Evolutionary conservation across 2,329 filamentous ascomycete species (phyloP).

Genomic region (Sclerotinia subarctica): DNA sequence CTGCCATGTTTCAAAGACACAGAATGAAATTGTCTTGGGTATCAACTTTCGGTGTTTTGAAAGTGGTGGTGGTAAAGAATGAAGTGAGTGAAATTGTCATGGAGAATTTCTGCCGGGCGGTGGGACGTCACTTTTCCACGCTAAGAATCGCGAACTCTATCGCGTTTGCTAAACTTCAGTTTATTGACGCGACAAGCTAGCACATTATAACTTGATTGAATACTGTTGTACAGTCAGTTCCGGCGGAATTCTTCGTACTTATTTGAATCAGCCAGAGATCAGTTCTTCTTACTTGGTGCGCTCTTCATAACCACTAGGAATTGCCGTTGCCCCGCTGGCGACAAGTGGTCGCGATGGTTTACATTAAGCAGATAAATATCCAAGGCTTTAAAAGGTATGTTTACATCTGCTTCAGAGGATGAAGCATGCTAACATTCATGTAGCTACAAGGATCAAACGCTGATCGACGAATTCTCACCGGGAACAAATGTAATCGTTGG

Average conservation of each 20-base stretch:
- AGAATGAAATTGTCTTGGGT: neutral
- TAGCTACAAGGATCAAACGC: constrained; percentile 99
- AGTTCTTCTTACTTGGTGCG: neutral
- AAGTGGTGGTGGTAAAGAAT: constrained; percentile 3
- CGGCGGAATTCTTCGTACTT: neutral
- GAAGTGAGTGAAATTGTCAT: constrained; percentile 16
- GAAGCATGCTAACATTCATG: constrained; percentile 24
- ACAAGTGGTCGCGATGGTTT: constrained; percentile 57
- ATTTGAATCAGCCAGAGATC: neutral
- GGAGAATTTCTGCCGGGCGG: constrained; percentile 20
- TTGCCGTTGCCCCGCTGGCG: constrained; percentile 24
- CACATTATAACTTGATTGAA: neutral
- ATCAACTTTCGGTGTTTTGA: neutral
- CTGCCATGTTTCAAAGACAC: constrained; percentile 25
- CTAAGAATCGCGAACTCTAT: constrained; percentile 19
- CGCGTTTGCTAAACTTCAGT: constrained; percentile 18
- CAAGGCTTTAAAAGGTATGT: constrained; percentile 97
- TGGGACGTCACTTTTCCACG: constrained; percentile 6
- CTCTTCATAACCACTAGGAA: constrained; percentile 11
- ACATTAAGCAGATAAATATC: constrained; percentile 99
- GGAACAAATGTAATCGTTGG: constrained; percentile 98
- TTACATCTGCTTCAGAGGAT: neutral
- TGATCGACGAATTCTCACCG: constrained; percentile 96
- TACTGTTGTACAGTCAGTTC: neutral
- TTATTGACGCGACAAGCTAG: constrained; percentile 17